phyloP scores from a whole-genome alignment of 2,329 filamentous ascomycete genomes.

The Ascochyta pisi region DNA sequence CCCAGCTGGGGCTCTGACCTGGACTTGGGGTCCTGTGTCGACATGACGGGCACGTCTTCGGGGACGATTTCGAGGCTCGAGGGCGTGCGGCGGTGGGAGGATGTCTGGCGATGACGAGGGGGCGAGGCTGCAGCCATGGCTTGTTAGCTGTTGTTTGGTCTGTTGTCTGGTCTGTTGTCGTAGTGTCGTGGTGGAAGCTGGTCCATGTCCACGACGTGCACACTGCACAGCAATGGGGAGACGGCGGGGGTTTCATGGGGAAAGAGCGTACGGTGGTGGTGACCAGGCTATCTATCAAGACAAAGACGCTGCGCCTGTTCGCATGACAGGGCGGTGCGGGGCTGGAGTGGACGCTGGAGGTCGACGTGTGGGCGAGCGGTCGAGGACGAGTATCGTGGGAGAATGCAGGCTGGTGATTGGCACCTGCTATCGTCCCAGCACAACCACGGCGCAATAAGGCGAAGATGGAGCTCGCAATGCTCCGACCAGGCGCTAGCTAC shows the following conservation, averaged over 20 bases:
- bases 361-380: conserved; percentile 7
- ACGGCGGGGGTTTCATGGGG: conserved; percentile 11
- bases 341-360: conserved; percentile 4
- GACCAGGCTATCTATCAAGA: conserved; percentile 22
- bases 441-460: conserved; percentile 3
- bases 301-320: conserved; percentile 21
- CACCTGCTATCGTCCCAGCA: conserved; percentile 30
- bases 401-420: conserved; percentile 41
- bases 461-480: conserved; percentile 10
- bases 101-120: conserved; percentile 29
- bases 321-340: conserved; percentile 37
- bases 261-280: conserved; percentile 30
- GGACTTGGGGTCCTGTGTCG: conserved; percentile 35
- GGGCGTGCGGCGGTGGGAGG: conserved; percentile 39
- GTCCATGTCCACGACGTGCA: neutral
- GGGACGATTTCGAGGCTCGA: conserved; percentile 40
- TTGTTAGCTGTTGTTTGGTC: conserved; percentile 32
- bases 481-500: conserved; percentile 28
- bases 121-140: conserved; percentile 42
- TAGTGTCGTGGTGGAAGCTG: neutral
- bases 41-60: conserved; percentile 41
- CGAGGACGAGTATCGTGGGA: conserved; percentile 32
- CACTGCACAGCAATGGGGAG: neutral
- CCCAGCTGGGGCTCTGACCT: conserved; percentile 42
- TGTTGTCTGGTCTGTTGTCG: too few species aligned